Conservation (phyloP, 1,284 basidiomycete species). For the Paramarasmius palmivorus region DNA sequence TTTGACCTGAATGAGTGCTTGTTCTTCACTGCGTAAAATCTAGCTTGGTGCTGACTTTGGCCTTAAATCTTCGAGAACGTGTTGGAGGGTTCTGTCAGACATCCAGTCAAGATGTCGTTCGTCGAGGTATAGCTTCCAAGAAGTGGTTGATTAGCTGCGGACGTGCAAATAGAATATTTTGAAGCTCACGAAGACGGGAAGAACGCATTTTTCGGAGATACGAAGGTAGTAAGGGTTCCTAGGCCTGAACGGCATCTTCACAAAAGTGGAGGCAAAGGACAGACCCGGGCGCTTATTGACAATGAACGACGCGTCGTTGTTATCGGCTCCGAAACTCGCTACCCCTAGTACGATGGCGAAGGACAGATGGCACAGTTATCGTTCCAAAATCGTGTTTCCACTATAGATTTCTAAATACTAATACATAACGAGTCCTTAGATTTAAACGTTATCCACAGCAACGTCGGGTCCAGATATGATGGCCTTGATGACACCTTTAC, state of each 20-base stretch:
- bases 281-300: neutral
- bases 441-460: conserved; percentile 24
- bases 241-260: neutral
- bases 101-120: conserved; percentile 80
- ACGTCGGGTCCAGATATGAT: conserved; percentile 79
- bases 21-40: no score
- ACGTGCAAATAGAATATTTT: neutral
- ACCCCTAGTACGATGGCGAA: no score
- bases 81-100: conserved; percentile 69
- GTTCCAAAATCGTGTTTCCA: no score
- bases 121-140: conserved; percentile 68
- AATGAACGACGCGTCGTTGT: no score
- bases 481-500: conserved; percentile 71
- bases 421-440: no score
- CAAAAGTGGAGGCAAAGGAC: neutral
- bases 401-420: no score
- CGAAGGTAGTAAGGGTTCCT: neutral
- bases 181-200: conserved; percentile 6
- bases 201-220: conserved; percentile 6
- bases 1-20: neutral
- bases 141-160: neutral
- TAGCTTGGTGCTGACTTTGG: conserved; percentile 50
- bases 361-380: no score
- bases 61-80: conserved; percentile 69
- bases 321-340: no score